Percentiles rank a stretch among this genome's conserved stretches.
Conservation (phyloP, 371 early-diverging fungal genomes). For the Mucor racemosus region DNA sequence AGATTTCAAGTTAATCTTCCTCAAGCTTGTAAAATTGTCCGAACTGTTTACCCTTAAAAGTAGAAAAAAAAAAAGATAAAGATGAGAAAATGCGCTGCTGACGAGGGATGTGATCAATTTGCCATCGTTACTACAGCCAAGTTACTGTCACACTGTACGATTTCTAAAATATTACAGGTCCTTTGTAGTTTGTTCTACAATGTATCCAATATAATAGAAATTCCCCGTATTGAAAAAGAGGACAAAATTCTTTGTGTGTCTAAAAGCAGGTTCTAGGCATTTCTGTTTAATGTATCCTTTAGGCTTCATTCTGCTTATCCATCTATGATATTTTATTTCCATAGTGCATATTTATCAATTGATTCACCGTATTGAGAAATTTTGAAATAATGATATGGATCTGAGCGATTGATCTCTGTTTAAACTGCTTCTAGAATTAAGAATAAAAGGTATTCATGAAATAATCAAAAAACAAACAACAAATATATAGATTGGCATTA, state of each 20-base stretch:
- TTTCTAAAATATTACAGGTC: not conserved
- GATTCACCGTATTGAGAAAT: not conserved
- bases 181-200: not conserved
- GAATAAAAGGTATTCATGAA: not conserved
- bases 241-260: not conserved
- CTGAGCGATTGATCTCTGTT: no score
- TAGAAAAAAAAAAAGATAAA: not conserved
- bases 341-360: not conserved
- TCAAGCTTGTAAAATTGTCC: not conserved
- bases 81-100: not conserved
- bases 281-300: not conserved
- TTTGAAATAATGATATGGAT: no score
- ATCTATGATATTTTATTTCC: not conserved
- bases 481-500: not conserved
- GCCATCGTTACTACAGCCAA: not conserved
- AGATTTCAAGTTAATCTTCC: not conserved
- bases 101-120: not conserved
- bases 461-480: not conserved
- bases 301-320: not conserved
- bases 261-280: not conserved
- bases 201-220: not conserved
- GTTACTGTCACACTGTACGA: not conserved
- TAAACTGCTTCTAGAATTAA: no score
- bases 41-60: not conserved
- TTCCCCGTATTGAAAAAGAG: not conserved